Percentiles rank a stretch among this genome's conserved stretches.
Evolutionary conservation across 176 grass and related monocot genomes (phyloP).

Genomic region (Triticum aestivum): DNA sequence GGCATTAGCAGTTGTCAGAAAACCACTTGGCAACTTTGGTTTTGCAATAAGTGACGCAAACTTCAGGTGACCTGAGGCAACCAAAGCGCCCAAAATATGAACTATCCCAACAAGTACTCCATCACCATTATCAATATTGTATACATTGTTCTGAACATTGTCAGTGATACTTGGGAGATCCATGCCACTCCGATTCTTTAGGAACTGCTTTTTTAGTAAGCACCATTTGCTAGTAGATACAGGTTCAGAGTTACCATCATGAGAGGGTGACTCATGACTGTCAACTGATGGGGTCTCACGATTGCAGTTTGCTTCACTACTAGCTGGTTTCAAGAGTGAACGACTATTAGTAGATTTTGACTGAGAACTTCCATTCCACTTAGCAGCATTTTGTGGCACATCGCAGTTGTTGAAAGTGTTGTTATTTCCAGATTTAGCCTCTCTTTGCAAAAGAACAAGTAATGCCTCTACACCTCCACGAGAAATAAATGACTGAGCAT

Average conservation of each 20-base stretch:
- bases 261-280: conserved; percentile 29
- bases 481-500: conserved; percentile 72
- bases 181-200: conserved; percentile 65
- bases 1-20: conserved; percentile 44
- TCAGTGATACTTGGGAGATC: conserved; percentile 58
- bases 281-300: conserved; percentile 32
- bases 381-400: conserved; percentile 24
- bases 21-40: conserved; percentile 38
- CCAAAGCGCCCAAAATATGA: conserved; percentile 70
- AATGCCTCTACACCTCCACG: conserved; percentile 69
- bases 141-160: conserved; percentile 65
- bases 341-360: conserved; percentile 18
- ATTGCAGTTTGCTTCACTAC: conserved; percentile 25
- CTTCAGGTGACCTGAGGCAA: conserved; percentile 73
- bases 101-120: conserved; percentile 78
- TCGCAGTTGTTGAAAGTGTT: conserved; percentile 44
- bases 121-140: conserved; percentile 81
- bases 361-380: conserved; percentile 17
- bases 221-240: conserved; percentile 49
- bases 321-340: conserved; percentile 29
- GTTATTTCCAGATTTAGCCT: conserved; percentile 61
- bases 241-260: conserved; percentile 26
- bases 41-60: conserved; percentile 41
- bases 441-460: conserved; percentile 77
- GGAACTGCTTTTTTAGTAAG: conserved; percentile 61